Evolutionary conservation across 306 rosid species (phyloP).

Genomic region (Mimosa bimucronata): DNA sequence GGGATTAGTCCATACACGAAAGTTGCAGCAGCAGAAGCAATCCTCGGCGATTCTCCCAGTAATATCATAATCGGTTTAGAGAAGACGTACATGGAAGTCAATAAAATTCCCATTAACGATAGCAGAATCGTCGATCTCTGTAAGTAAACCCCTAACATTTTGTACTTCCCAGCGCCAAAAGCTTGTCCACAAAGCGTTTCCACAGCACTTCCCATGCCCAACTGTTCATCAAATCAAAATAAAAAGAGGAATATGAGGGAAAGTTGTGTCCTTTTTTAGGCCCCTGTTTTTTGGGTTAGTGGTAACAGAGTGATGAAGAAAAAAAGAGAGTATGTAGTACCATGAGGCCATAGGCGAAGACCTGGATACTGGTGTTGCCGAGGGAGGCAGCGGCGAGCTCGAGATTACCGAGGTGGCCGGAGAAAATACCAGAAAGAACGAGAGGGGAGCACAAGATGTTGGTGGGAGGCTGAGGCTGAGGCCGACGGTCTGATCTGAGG

Average conservation of each 20-base stretch:
- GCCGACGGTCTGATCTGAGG: no score
- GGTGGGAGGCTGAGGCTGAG: no score
- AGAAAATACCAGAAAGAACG: no score
- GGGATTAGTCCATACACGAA: slow-evolving; percentile 80
- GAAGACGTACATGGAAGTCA: slow-evolving; percentile 48
- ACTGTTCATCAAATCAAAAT: slow-evolving; percentile 41
- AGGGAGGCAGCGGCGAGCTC: slow-evolving; percentile 80
- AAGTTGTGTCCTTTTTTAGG: no score
- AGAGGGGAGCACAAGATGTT: no score
- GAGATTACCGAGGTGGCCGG: slow-evolving; percentile 77
- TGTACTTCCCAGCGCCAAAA: slow-evolving; percentile 62
- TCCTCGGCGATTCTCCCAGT: slow-evolving; percentile 57
- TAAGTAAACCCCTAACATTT: slow-evolving; percentile 66
- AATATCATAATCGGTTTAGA: slow-evolving; percentile 49
- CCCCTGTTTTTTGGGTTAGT: no score
- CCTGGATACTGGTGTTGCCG: slow-evolving; percentile 70
- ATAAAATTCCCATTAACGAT: slow-evolving; percentile 15
- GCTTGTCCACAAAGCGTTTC: slow-evolving; percentile 92
- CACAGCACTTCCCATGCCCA: slow-evolving; percentile 95
- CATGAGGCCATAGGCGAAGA: slow-evolving; percentile 76
- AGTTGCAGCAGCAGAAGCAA: slow-evolving; percentile 55
- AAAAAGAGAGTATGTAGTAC: slow-evolving; percentile 28
- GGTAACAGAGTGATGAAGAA: not conserved
- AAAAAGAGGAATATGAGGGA: not conserved
- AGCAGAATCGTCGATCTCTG: slow-evolving; percentile 73